Percentiles rank a stretch among this genome's conserved stretches.
These are phyloP conservation scores for Acephala macrosclerotiorum DNA, from an alignment of 2,329 filamentous ascomycete genomes.

Conservation along the genomic window DNA sequence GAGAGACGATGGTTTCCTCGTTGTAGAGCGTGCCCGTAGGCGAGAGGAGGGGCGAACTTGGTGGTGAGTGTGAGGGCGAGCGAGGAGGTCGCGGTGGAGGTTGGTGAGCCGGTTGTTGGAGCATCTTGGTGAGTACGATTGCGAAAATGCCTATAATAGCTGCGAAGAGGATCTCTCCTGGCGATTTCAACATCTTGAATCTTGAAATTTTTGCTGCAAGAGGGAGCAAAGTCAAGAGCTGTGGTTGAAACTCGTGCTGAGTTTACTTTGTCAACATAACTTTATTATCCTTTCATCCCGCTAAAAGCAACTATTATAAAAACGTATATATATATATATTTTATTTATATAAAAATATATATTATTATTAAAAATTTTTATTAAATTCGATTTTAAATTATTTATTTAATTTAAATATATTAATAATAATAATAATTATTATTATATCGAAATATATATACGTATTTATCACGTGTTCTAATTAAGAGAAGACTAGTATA, in stretches of 20 bases:
- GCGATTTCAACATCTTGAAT: background rate
- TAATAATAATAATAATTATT: too few species aligned
- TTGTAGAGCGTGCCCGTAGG: conserved; percentile 6
- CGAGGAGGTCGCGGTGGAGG: background rate
- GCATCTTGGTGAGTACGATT: background rate
- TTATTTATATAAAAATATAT: too few species aligned
- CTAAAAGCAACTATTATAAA: too few species aligned
- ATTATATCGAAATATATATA: too few species aligned
- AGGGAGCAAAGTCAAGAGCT: background rate
- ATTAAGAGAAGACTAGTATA: too few species aligned
- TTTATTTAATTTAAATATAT: too few species aligned
- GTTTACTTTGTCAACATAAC: background rate
- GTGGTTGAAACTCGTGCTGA: background rate
- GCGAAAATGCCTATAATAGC: background rate
- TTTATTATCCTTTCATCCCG: too few species aligned
- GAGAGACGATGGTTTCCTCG: conserved; percentile 11
- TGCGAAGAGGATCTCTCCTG: background rate
- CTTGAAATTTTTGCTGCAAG: too few species aligned
- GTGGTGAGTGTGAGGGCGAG: conserved; percentile 1
- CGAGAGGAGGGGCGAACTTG: background rate
- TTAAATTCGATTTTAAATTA: too few species aligned
- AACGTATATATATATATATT: too few species aligned
- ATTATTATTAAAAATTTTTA: too few species aligned
- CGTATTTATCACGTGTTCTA: too few species aligned
- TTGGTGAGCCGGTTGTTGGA: background rate